Evolutionary conservation across 805 yeast genomes (phyloP).

Genomic region (Candida palmyrensis): DNA sequence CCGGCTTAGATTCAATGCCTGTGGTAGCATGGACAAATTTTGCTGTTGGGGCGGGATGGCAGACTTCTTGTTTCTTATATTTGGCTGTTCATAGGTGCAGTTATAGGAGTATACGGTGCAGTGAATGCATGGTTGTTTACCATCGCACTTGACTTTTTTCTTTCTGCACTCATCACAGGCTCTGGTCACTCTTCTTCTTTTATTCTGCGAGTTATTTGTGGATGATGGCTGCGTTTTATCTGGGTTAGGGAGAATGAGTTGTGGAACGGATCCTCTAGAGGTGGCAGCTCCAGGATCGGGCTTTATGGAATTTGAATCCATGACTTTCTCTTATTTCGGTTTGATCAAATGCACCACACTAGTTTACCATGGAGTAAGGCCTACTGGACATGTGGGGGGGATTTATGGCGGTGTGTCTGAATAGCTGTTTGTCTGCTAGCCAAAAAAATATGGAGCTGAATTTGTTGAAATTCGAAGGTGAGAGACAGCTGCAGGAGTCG

Average conservation of each 20-base stretch:
- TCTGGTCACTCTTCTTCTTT: constrained; percentile 61
- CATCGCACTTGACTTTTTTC: constrained; percentile 78
- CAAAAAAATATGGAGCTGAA: too few relatives aligned
- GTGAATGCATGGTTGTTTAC: constrained; percentile 71
- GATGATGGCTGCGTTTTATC: neutral
- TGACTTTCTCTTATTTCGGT: constrained; percentile 1
- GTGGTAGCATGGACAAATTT: neutral
- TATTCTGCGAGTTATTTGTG: constrained; percentile 25
- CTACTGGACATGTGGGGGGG: neutral
- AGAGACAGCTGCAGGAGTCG: too few relatives aligned
- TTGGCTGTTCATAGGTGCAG: constrained; percentile 81
- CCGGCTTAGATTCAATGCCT: neutral
- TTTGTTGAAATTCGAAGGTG: too few relatives aligned
- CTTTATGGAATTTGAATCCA: neutral
- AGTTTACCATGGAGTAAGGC: neutral
- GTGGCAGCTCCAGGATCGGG: too few relatives aligned
- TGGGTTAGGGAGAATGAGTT: neutral
- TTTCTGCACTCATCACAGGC: constrained; percentile 75
- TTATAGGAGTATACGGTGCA: constrained; percentile 84
- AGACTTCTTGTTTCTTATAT: constrained; percentile 44
- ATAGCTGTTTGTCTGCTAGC: too few relatives aligned
- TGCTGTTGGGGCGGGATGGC: constrained; percentile 5
- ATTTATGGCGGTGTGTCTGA: too few relatives aligned
- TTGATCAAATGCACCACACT: neutral
- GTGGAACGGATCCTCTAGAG: too few relatives aligned